Percentiles rank a stretch among this genome's conserved stretches.
Evolutionary conservation across 805 yeast genomes (phyloP).

Genomic region (Ogataea polymorpha): DNA sequence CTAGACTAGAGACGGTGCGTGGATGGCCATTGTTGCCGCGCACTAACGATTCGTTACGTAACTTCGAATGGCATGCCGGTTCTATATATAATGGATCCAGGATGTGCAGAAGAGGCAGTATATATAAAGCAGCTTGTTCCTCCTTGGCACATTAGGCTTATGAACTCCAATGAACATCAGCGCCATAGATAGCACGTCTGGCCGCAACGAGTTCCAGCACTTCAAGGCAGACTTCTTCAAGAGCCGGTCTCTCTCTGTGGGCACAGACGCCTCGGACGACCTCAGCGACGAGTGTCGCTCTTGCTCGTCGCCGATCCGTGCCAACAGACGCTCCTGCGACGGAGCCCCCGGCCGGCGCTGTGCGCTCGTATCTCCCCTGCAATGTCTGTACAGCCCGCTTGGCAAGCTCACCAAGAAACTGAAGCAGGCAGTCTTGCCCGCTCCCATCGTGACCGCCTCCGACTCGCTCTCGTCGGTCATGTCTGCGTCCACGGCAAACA

Average conservation of each 20-base stretch:
- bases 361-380: conserved; percentile 9
- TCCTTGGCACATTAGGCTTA: not conserved
- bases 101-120: not conserved
- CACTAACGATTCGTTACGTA: not conserved
- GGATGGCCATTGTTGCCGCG: not conserved
- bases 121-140: conserved; percentile 3
- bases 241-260: conserved; percentile 15
- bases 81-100: not conserved
- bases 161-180: conserved; percentile 12
- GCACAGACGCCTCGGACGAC: conserved; percentile 6
- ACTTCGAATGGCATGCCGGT: conserved; percentile 1
- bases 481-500: conserved; percentile 3
- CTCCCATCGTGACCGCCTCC: conserved; percentile 13
- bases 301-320: conserved; percentile 9
- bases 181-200: conserved; percentile 1
- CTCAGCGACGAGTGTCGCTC: conserved; percentile 6
- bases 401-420: conserved; percentile 15
- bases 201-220: conserved; percentile 13
- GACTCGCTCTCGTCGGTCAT: conserved; percentile 11
- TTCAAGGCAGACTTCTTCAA: conserved; percentile 21
- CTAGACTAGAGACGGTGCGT: not conserved
- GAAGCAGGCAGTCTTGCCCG: conserved; percentile 9
- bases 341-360: conserved; percentile 2
- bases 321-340: conserved; percentile 8
- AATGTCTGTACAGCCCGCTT: conserved; percentile 12